Base-by-base conservation (phyloP, 2,329 filamentous ascomycete genomes). In the Sporothrix protearum region DNA sequence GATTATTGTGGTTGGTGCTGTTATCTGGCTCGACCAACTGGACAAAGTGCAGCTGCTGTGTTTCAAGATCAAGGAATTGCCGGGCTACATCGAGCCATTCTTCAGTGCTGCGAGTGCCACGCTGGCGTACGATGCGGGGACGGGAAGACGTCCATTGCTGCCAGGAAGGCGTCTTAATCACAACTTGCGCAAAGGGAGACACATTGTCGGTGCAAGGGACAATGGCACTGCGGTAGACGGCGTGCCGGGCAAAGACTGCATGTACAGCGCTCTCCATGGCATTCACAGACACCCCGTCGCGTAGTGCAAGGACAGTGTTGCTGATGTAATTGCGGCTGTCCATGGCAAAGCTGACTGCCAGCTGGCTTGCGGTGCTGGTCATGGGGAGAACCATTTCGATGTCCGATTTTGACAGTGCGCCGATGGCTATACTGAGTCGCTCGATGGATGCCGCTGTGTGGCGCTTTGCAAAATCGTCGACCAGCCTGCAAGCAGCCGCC, bases 101-200 rank as follows among this genome's bases (percentile, higher is more conserved):
- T 36, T 75, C 59, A 9, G 71, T 76, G 6, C 57, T 14, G 45
- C 9, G 76, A 45, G 28, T 2, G 25, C 22, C 49, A 7, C 25
- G n/a, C 28, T 49, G 10, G 19, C 51, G 68, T 16, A 70, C 71
- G 22, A 1, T n/a, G 2, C 55, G 55, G 4, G 68, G 55, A 10
- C 9, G 28, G 16, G 6, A 2, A 8, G 28, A 47, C n/a, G 45
- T 22, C 45, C 19, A 53, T 8, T 8, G 22, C 55, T 71, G 61
- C 53, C 73, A 73, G 3, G 75, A 73, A 2, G 73, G 68, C 0
- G 69, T 33, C 7, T 72, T 71, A 28, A 81, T 55, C 10, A 80
- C 76, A 28, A 78, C 79, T 71, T 79, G 79, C 0, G 78, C 77
- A 75, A 80, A 81, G 10, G 80, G 79, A 0, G 79, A 77, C 66